Evolutionary conservation across 2,329 filamentous ascomycete species (phyloP).

Genomic region (Septoria linicola): DNA sequence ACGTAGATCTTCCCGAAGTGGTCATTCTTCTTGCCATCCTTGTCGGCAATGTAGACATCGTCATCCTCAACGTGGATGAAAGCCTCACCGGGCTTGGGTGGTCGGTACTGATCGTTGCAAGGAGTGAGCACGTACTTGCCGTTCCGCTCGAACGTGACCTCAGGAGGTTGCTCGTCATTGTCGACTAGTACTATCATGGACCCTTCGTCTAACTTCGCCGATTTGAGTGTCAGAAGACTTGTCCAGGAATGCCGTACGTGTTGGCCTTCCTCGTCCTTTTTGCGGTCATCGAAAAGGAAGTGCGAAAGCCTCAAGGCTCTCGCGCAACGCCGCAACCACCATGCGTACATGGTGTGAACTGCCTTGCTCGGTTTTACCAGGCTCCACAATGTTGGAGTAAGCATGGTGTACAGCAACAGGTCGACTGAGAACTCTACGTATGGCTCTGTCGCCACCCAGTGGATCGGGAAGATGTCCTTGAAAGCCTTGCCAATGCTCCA

Average conservation of each 20-base stretch:
- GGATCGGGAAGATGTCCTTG: slow-evolving; percentile 76
- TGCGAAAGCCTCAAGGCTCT: slow-evolving; percentile 76
- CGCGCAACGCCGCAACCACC: slow-evolving; percentile 93
- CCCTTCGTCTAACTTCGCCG: slow-evolving; percentile 13
- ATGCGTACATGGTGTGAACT: slow-evolving; percentile 81
- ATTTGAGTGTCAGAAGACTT: slow-evolving; percentile 24
- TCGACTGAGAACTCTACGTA: slow-evolving; percentile 93
- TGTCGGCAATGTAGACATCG: slow-evolving; percentile 40
- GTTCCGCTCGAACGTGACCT: slow-evolving; percentile 60
- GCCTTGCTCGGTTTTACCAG: slow-evolving; percentile 83
- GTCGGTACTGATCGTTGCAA: slow-evolving; percentile 90
- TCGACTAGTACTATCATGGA: not conserved
- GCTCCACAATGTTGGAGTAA: slow-evolving; percentile 83
- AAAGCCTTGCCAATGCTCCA: slow-evolving; percentile 77
- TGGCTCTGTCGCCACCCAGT: slow-evolving; percentile 89
- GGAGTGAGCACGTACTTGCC: slow-evolving; percentile 89
- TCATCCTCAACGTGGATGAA: slow-evolving; percentile 75
- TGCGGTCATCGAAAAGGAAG: slow-evolving; percentile 86
- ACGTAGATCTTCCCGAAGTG: slow-evolving; percentile 63
- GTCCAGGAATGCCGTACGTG: slow-evolving; percentile 34
- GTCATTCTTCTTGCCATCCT: slow-evolving; percentile 40
- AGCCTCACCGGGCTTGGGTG: slow-evolving; percentile 77
- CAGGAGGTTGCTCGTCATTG: not conserved
- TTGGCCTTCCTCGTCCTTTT: slow-evolving; percentile 76
- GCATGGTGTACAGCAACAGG: slow-evolving; percentile 92